phyloP scores from a whole-genome alignment of 495 filamentous ascomycete genomes.

The Podospora appendiculata region DNA sequence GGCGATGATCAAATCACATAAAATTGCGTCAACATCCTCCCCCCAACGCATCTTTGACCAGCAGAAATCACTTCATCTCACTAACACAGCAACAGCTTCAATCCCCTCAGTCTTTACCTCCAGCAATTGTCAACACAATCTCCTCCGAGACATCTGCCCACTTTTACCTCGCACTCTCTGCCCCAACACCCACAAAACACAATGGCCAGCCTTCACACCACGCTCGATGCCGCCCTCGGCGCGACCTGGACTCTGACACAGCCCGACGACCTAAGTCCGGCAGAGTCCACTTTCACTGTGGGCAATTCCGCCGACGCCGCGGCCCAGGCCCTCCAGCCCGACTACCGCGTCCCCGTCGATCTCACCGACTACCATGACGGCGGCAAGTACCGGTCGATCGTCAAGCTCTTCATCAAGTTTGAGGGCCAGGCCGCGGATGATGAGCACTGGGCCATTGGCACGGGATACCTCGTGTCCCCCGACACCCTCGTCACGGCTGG shows the following conservation, averaged over 20 bases:
- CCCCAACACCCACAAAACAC: too few species aligned
- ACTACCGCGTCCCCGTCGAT: conserved; percentile 19
- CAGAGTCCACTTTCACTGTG: not conserved
- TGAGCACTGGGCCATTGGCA: conserved; percentile 16
- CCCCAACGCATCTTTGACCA: too few species aligned
- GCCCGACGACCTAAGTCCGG: not conserved
- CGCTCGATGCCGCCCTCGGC: not conserved
- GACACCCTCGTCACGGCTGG: conserved; percentile 32
- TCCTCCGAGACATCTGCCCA: too few species aligned
- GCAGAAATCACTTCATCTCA: too few species aligned
- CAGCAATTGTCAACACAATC: too few species aligned
- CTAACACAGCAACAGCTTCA: too few species aligned
- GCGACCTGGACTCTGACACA: not conserved
- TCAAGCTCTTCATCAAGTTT: conserved; percentile 28
- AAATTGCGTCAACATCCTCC: too few species aligned
- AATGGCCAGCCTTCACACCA: too few species aligned
- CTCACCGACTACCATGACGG: conserved; percentile 17
- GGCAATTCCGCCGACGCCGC: conserved; percentile 4
- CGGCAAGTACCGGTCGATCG: conserved; percentile 30
- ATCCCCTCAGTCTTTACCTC: too few species aligned
- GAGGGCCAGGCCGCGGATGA: conserved; percentile 14
- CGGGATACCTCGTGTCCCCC: conserved; percentile 27
- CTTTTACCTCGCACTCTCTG: too few species aligned
- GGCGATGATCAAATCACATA: too few species aligned
- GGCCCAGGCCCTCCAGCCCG: conserved; percentile 9